These are phyloP conservation scores for Xylariaceae sp. DNA, from an alignment of 2,329 filamentous ascomycete species.

Conservation along the genomic window DNA sequence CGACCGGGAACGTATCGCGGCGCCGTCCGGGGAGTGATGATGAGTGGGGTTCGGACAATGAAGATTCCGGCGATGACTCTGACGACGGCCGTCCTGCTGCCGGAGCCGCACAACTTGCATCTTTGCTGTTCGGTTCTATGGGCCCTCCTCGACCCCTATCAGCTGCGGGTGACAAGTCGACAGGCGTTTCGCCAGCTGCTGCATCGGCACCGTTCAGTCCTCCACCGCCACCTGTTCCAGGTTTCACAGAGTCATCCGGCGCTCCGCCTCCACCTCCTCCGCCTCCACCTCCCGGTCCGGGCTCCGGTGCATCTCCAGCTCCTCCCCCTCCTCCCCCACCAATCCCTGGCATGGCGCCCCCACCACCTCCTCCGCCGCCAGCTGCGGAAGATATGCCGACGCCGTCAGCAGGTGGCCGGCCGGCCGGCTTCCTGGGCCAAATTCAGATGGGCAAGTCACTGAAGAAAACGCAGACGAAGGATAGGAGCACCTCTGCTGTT, in stretches of 20 bases:
- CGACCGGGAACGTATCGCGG: slow-evolving; percentile 50
- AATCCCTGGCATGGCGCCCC: slow-evolving; percentile 34
- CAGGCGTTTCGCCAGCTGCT: slow-evolving; percentile 37
- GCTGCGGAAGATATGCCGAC: slow-evolving; percentile 41
- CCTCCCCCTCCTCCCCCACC: slow-evolving; percentile 46
- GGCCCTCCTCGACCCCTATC: slow-evolving; percentile 85
- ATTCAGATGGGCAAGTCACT: slow-evolving; percentile 77
- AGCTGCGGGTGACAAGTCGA: slow-evolving; percentile 68
- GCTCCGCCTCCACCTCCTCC: slow-evolving; percentile 36
- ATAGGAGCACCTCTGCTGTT: slow-evolving; percentile 68
- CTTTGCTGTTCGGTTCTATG: slow-evolving; percentile 96
- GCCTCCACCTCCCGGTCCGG: slow-evolving; percentile 36
- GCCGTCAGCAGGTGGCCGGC: slow-evolving; percentile 47
- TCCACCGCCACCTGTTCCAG: slow-evolving; percentile 34
- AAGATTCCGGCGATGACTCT: slow-evolving; percentile 62
- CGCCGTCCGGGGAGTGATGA: slow-evolving; percentile 54
- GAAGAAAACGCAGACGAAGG: slow-evolving; percentile 86
- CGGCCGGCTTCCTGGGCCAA: slow-evolving; percentile 68
- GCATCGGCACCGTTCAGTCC: slow-evolving; percentile 33
- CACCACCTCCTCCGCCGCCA: slow-evolving; percentile 43
- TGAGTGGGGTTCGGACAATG: slow-evolving; percentile 80
- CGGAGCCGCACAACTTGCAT: slow-evolving; percentile 86
- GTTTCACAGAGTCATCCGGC: slow-evolving; percentile 11
- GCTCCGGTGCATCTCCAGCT: slow-evolving; percentile 35
- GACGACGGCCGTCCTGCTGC: slow-evolving; percentile 77